A percentile compares a stretch with the other conserved stretches of the same genome.
These are phyloP conservation scores for Lasiodiplodia citricola DNA, from an alignment of 2,329 filamentous ascomycete genomes.

Conservation along the genomic window DNA sequence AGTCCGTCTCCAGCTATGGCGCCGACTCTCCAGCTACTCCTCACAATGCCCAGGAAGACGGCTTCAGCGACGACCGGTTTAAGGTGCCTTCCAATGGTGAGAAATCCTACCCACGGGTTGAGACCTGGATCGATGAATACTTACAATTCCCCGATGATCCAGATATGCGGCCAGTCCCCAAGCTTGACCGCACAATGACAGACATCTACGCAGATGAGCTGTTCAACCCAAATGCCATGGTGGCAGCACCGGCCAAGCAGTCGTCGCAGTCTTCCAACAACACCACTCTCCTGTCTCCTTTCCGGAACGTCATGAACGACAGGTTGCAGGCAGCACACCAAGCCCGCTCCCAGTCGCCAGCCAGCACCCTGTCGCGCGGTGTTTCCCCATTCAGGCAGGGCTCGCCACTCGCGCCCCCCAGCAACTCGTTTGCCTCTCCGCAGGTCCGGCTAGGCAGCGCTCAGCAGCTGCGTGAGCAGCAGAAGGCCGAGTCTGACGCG, in stretches of 20 bases:
- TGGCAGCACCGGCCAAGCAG: constrained; percentile 52
- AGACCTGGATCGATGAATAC: constrained; percentile 65
- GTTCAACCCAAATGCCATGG: constrained; percentile 73
- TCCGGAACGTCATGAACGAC: constrained; percentile 71
- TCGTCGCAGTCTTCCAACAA: constrained; percentile 52
- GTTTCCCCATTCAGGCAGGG: constrained; percentile 82
- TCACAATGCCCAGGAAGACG: constrained; percentile 57
- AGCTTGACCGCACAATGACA: constrained; percentile 84
- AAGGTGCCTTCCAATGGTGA: constrained; percentile 63
- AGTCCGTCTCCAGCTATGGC: constrained; percentile 65
- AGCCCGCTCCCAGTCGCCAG: constrained; percentile 65
- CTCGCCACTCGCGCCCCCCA: constrained; percentile 55
- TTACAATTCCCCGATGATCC: constrained; percentile 66
- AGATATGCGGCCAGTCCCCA: constrained; percentile 66
- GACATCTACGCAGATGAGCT: constrained; percentile 85
- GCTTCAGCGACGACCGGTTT: constrained; percentile 50
- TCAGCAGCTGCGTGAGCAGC: constrained; percentile 65
- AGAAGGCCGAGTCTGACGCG: constrained; percentile 65
- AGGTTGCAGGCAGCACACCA: constrained; percentile 79
- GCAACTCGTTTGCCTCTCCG: constrained; percentile 48
- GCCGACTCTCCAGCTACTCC: constrained; percentile 67
- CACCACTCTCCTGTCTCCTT: constrained; percentile 53
- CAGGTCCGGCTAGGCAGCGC: constrained; percentile 51
- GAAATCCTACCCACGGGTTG: constrained; percentile 43
- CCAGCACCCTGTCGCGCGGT: constrained; percentile 61